Percentiles rank a stretch among this genome's conserved stretches.
These are phyloP conservation scores for Trichoderma gracile DNA, from an alignment of 2,329 filamentous ascomycete species.

Conservation along the genomic window DNA sequence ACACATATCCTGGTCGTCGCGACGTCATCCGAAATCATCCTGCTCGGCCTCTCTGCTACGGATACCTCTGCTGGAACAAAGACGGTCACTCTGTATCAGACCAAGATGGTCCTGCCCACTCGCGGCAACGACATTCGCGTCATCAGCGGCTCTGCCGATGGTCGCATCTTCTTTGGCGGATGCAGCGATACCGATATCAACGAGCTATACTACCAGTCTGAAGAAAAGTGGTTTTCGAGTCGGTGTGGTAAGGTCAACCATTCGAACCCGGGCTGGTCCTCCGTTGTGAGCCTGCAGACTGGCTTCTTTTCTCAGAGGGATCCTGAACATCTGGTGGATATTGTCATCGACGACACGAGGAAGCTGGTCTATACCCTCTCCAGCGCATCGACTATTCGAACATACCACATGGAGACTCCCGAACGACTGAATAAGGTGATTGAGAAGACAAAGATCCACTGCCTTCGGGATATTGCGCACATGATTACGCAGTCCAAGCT, in stretches of 20 bases:
- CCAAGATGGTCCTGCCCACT: constrained; percentile 77
- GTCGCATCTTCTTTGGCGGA: constrained; percentile 91
- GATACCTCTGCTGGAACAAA: constrained; percentile 68
- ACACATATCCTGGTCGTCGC: constrained; percentile 87
- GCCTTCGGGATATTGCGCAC: constrained; percentile 75
- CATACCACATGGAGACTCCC: constrained; percentile 78
- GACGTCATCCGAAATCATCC: constrained; percentile 78
- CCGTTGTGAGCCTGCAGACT: constrained; percentile 56
- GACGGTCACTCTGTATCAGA: constrained; percentile 79
- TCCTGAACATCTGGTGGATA: constrained; percentile 70
- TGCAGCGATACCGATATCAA: constrained; percentile 81
- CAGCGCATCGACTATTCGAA: constrained; percentile 81
- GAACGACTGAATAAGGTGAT: constrained; percentile 64
- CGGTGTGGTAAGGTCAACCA: constrained; percentile 88
- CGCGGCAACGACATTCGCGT: constrained; percentile 74
- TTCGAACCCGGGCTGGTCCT: constrained; percentile 70
- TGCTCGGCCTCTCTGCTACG: constrained; percentile 79
- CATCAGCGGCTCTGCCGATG: constrained; percentile 78
- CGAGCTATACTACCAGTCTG: constrained; percentile 93
- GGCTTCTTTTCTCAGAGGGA: constrained; percentile 53
- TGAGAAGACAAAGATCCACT: constrained; percentile 63
- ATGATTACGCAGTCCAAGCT: constrained; percentile 75
- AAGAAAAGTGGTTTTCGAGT: constrained; percentile 94
- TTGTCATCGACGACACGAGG: constrained; percentile 85
- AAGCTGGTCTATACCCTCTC: constrained; percentile 91